Conservation (phyloP, 306 rosid species). For the Styphnolobium japonicum region DNA sequence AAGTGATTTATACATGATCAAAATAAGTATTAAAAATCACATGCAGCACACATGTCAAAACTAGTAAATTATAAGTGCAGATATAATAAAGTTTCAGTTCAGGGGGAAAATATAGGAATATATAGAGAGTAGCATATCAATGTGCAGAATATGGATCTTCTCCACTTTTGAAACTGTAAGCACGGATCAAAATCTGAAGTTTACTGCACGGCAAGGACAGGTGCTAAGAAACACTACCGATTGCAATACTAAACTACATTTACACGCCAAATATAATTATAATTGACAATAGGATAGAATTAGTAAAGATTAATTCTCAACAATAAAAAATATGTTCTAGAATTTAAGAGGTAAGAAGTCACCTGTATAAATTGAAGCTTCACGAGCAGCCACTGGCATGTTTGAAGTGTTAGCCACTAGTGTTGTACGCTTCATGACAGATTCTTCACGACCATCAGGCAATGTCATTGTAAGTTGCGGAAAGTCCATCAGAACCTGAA, state of each 20-base stretch:
- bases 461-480: conserved; percentile 99
- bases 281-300: not conserved
- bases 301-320: not conserved
- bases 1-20: not conserved
- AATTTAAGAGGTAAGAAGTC: conserved; percentile 17
- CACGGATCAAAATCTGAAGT: conserved; percentile 1
- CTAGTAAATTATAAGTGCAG: not conserved
- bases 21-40: not conserved
- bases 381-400: conserved; percentile 99
- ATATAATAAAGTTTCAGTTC: conserved; percentile 11
- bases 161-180: not conserved
- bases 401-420: conserved; percentile 99
- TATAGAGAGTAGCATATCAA: conserved; percentile 1
- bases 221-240: not conserved
- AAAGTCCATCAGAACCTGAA: conserved; percentile 97
- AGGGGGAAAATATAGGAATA: conserved; percentile 9
- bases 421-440: conserved; percentile 99
- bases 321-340: not conserved
- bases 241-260: conserved; percentile 18
- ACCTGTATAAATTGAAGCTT: conserved; percentile 99
- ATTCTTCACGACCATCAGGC: conserved; percentile 99
- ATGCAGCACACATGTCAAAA: not conserved
- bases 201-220: not conserved
- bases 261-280: not conserved
- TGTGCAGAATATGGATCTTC: not conserved